Evolutionary conservation across 768 basidiomycete species (phyloP), one percentile per base, ranked within the genome.

Genomic region (Tylopilus rubrobrunneus): DNA sequence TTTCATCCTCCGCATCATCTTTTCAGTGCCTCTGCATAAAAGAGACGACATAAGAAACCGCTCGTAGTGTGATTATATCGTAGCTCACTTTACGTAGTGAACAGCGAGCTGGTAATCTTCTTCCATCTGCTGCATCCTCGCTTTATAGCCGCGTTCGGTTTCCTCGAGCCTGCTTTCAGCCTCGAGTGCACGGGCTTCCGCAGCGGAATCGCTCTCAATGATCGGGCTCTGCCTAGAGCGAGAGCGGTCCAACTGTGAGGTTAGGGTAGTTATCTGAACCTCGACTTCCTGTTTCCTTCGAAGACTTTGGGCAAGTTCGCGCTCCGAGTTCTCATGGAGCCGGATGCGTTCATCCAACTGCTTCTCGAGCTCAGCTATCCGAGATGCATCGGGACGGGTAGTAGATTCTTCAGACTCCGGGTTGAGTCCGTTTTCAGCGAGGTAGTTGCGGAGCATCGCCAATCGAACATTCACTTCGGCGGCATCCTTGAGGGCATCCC

Each of bases 41-140:
- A 53, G 40, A 52, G 49, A 46, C 48, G 51, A 52, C 48, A 56
- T 63, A 55, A 57, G 52, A 51, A 50, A 56, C 50, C 44, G 36
- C 41, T 48, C 61, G 34, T 49, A 53, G 46, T 37, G 52, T 28
- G 47, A 47, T 49, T 55, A 58, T 73, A 58, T 57, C 51, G 36
- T 51, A 55, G 71, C 86, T 75, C 69, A 92, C 91, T 98, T 98
- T 62, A 98, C 94, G 72, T 97, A 98, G 67, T 93, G 89, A 51
- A 98, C 95, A 14, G 97, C 96, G 48, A 95, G 83, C 64, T 94
- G 89, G 70, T 99, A 98, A 64, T 98, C 96, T 45, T 89, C 84
- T 71, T 98, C 95, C 72, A 98, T 83, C 67, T 94, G 89, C 62
- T 85, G 83, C 73, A 95, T 80, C 52, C 89, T 83, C 23, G 82